These are phyloP conservation scores for Candida sp. DNA, from an alignment of 1,139 yeast genomes.

Conservation along the genomic window DNA sequence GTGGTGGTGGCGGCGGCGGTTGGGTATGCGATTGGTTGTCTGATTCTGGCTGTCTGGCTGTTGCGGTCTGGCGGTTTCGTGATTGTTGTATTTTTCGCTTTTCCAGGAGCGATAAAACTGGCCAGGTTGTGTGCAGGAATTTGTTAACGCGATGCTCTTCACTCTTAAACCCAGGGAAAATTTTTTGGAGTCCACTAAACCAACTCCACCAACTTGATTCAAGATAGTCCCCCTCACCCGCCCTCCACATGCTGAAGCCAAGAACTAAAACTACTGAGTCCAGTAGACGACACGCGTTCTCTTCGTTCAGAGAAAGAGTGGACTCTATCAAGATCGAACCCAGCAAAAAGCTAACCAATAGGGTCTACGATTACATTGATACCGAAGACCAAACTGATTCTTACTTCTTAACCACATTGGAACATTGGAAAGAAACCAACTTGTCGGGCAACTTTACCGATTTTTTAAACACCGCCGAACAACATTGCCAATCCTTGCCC, in stretches of 20 bases:
- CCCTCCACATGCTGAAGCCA: slow-evolving; percentile 11
- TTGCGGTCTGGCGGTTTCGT: neutral
- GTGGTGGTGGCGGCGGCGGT: too few species aligned
- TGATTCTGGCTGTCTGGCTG: neutral
- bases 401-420: slow-evolving; percentile 77
- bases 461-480: slow-evolving; percentile 60
- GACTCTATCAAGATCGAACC: slow-evolving; percentile 91
- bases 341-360: slow-evolving; percentile 59
- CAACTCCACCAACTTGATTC: neutral
- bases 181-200: neutral
- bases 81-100: neutral
- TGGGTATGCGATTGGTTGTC: too few species aligned
- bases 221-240: neutral
- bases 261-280: slow-evolving; percentile 53
- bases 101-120: neutral
- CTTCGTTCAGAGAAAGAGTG: slow-evolving; percentile 82
- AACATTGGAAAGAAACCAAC: slow-evolving; percentile 90
- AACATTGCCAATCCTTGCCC: slow-evolving; percentile 71
- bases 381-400: slow-evolving; percentile 60
- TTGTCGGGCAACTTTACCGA: slow-evolving; percentile 74
- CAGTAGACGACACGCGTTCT: slow-evolving; percentile 62
- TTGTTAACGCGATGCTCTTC: slow-evolving; percentile 6
- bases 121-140: neutral
- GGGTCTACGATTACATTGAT: slow-evolving; percentile 60
- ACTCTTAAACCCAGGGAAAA: neutral